Evolutionary conservation across 805 yeast genomes (phyloP), one percentile per base, ranked within the genome.

Genomic region (Monosporozyma yasuniensis): DNA sequence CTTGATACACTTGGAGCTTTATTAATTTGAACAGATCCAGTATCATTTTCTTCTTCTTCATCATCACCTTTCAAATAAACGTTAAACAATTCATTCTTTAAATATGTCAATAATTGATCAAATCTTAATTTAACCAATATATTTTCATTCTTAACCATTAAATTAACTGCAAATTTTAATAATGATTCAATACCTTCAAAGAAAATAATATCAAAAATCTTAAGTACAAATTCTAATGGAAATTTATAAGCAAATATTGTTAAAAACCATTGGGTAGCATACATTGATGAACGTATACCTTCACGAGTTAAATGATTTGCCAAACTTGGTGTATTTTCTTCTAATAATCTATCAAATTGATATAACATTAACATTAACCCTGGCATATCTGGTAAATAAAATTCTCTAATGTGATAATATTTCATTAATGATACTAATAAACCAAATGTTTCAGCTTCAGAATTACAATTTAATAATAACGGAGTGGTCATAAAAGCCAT

Each of bases 211-310:
- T 93, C 99, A 65, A 79, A 87, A 39, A 93, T 87, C 53, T 97
- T 75, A 55, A 88, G 70, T 22, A 93, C 97, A 63, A 91, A 83
- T 50, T 81, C 86, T 47, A 90, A 71, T 14, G 99, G 98, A 65
- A 93, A 91, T 64, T 88, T 88, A 72, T 93, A 93, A 6, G 96
- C 95, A 68, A 93, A 93, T 56, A 93, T 76, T 0, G 98, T 93
- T 58, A 93, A 74, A 61, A 93, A 91, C 99, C 99, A 93, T 67
- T 93, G 98, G 1, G 96, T 83, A 0, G 97, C 98, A 72, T 87
- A 93, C 98, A 91, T 91, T 21, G 95, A 84, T 2, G 96, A 85
- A 53, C 83, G 78, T 22, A 93, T 81, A 5, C 97, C 97, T 66
- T 91, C 95, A 54, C 89, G 80, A 25, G 76, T 74, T 57, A 93